Evolutionary conservation across 1,284 basidiomycete genomes (phyloP).

Genomic region (Irpex sp.): DNA sequence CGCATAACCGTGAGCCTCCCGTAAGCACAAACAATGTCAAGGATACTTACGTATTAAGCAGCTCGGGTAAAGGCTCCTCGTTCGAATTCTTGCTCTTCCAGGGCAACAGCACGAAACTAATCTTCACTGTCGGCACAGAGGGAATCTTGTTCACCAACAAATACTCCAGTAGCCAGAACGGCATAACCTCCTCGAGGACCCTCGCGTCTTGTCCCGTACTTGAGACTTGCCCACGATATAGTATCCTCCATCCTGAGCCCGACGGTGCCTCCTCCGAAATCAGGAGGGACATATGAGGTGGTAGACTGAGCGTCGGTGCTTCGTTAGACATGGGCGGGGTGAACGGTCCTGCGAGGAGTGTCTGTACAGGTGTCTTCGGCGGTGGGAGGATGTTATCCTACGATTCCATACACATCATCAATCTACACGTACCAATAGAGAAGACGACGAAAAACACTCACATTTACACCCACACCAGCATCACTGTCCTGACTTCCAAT

Average conservation of each 20-base stretch:
- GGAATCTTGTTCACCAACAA: slow-evolving; percentile 66
- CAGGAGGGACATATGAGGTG: slow-evolving; percentile 61
- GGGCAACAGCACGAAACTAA: slow-evolving; percentile 86
- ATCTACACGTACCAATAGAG: neutral
- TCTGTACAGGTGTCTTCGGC: slow-evolving; percentile 49
- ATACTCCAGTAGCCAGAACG: slow-evolving; percentile 87
- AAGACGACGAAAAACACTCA: slow-evolving; percentile 15
- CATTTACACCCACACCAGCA: slow-evolving; percentile 21
- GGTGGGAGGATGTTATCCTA: slow-evolving; percentile 13
- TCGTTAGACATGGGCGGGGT: slow-evolving; percentile 69
- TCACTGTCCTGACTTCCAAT: slow-evolving; percentile 17
- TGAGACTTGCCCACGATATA: slow-evolving; percentile 72
- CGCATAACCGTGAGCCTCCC: slow-evolving; percentile 8
- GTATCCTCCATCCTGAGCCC: slow-evolving; percentile 57
- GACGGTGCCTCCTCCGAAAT: slow-evolving; percentile 82
- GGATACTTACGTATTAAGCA: slow-evolving; percentile 66
- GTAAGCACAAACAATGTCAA: neutral
- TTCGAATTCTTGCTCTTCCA: slow-evolving; percentile 54
- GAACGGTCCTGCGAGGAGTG: slow-evolving; percentile 63
- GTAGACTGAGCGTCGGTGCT: slow-evolving; percentile 63
- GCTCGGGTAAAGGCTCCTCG: slow-evolving; percentile 60
- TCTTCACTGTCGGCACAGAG: slow-evolving; percentile 51
- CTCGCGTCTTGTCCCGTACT: slow-evolving; percentile 61
- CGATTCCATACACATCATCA: neutral
- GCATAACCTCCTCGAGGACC: slow-evolving; percentile 73